Evolutionary conservation across 495 filamentous ascomycete genomes (phyloP).

Genomic region (Podospora australis): DNA sequence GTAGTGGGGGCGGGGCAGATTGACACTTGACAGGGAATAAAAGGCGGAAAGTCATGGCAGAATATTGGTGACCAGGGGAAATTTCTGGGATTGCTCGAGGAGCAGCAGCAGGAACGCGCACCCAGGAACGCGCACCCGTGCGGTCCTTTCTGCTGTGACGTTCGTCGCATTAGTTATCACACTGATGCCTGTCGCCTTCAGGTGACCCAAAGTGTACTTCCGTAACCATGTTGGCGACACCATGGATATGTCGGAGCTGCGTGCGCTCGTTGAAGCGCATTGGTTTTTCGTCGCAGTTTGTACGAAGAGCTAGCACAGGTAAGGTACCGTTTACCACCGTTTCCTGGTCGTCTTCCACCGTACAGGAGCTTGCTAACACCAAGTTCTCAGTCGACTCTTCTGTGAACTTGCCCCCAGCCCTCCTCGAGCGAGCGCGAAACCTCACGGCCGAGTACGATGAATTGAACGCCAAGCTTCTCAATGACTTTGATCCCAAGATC

Average conservation of each 20-base stretch:
- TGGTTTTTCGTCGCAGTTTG: slow-evolving; percentile 23
- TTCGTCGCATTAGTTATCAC: too few relatives aligned
- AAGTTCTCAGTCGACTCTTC: slow-evolving; percentile 3
- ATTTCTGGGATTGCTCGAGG: not conserved
- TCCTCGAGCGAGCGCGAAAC: slow-evolving; percentile 38
- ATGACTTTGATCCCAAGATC: slow-evolving; percentile 61
- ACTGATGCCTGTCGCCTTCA: slow-evolving; percentile 9
- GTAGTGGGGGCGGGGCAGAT: slow-evolving; percentile 11
- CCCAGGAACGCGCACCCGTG: too few relatives aligned
- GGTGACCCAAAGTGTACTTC: too few relatives aligned
- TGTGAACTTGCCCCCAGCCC: slow-evolving; percentile 24
- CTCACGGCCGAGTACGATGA: slow-evolving; percentile 50
- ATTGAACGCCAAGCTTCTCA: slow-evolving; percentile 49
- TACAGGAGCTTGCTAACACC: slow-evolving; percentile 1
- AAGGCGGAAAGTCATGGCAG: slow-evolving; percentile 10
- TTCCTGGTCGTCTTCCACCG: too few relatives aligned
- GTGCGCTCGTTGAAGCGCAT: slow-evolving; percentile 34
- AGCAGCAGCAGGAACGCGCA: slow-evolving; percentile 1
- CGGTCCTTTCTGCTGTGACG: too few relatives aligned
- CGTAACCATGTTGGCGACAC: slow-evolving; percentile 45
- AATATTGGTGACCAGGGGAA: slow-evolving; percentile 6
- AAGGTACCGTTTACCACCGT: not conserved
- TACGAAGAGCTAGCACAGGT: slow-evolving; percentile 44
- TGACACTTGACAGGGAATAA: not conserved
- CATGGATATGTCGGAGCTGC: slow-evolving; percentile 51